These are phyloP conservation scores for Sisymbrium altissimum DNA, from an alignment of 345 rosid genomes.

Conservation along the genomic window DNA sequence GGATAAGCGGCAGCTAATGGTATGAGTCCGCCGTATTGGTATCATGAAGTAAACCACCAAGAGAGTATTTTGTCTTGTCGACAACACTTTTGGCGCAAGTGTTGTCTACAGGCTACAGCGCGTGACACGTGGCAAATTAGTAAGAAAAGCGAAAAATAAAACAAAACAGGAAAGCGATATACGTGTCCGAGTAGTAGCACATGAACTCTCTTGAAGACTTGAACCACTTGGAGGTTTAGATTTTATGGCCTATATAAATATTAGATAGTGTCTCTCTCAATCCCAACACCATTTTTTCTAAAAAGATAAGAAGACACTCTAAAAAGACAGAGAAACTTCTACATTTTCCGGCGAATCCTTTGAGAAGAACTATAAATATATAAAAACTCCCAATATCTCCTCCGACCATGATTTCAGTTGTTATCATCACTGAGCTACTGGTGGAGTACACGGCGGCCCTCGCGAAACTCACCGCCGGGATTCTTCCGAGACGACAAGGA, in stretches of 20 bases:
- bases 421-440: slow-evolving; percentile 46
- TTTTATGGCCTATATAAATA: neutral
- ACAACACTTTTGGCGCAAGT: too few species aligned
- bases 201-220: too few species aligned
- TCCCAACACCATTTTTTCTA: neutral
- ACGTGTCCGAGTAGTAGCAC: neutral
- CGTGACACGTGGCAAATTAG: neutral
- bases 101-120: too few species aligned
- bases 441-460: slow-evolving; percentile 50
- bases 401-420: slow-evolving; percentile 44
- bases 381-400: neutral
- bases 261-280: neutral
- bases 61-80: neutral
- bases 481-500: slow-evolving; percentile 32
- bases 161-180: neutral
- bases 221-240: neutral
- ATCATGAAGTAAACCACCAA: too few species aligned
- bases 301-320: neutral
- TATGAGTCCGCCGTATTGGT: too few species aligned
- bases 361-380: neutral
- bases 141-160: neutral
- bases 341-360: neutral
- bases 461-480: slow-evolving; percentile 39
- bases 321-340: neutral
- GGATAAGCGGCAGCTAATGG: too few species aligned